Evolutionary conservation across 192 early-diverging fungal species (phyloP), one percentile per base, ranked within the genome.

Genomic region (Podila clonocystis): DNA sequence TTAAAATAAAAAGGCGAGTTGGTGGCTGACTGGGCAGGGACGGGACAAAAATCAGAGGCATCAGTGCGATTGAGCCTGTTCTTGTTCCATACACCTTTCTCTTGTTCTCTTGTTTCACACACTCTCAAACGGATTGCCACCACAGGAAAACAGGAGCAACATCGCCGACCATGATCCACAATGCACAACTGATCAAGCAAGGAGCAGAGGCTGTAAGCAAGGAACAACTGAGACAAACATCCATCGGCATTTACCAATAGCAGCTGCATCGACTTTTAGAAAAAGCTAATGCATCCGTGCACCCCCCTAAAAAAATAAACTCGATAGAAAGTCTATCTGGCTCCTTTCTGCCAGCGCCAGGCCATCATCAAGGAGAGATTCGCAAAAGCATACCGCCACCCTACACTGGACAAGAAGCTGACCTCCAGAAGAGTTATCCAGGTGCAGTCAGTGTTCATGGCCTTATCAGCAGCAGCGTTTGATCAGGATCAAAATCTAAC

Each of bases 291-390:
- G 15, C 26, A 41, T 3, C 45, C 50, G 26, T 57, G 9, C 48
- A 17, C 17, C 29, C 19, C 49, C 41, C 15, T 13, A 8, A 8
- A 62, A 22, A 59, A 38, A 45, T 78, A 50, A 17, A 29, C 38
- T 74, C 58, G 30, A 12, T 82, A 96, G 94, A 89, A 94, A 15
- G 92, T 98, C 19, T 96, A 91, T 83, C 86, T 87, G 34, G 84
- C 88, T 20, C 83, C 88, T 5, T 93, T 94, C 73, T 87, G 87
- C 49, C 85, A 86, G 15, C 71, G 85, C 15, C 80, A 77, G 15
- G 85, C 85, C 6, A 92, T 99, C 34, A 93, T 93, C 67, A 99
- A 99, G 74, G 93, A 99, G 82, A 89, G 98, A 26, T 98, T 98
- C 83, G 88, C 87, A 38, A 99, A 99, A 75, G 85, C 89, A 2